Conservation (phyloP, 2,329 filamentous ascomycete genomes). For the Biscogniauxia mediterranea region DNA sequence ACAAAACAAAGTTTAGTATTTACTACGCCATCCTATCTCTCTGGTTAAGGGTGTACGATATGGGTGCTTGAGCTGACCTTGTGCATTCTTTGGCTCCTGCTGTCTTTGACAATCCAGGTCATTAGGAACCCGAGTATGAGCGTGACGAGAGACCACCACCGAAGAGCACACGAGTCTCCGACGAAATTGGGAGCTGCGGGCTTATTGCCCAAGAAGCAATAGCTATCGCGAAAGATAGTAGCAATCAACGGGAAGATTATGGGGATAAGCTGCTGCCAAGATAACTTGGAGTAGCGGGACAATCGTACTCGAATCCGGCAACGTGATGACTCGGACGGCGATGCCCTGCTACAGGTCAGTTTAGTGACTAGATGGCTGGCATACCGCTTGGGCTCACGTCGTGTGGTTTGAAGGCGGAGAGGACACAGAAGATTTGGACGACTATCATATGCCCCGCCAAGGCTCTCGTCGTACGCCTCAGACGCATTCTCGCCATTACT, state of each 20-base stretch:
- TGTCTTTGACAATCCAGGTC: slow-evolving; percentile 19
- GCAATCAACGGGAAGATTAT: slow-evolving; percentile 14
- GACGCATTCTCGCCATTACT: slow-evolving; percentile 12
- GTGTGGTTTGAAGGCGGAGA: neutral
- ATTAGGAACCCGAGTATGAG: slow-evolving; percentile 17
- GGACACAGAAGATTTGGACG: slow-evolving; percentile 1
- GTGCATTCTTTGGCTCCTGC: no score
- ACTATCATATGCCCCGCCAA: neutral
- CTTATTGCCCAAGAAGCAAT: no score
- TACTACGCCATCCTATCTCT: no score
- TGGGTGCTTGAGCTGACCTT: no score
- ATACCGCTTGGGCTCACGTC: slow-evolving; percentile 1
- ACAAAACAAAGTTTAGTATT: no score
- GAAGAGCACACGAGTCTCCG: slow-evolving; percentile 1
- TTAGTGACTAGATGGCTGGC: neutral
- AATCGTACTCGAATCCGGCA: slow-evolving; percentile 9
- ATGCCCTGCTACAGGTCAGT: neutral
- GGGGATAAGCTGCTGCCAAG: slow-evolving; percentile 9
- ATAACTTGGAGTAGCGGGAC: slow-evolving; percentile 7
- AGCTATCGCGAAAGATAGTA: slow-evolving; percentile 12
- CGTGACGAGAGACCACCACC: slow-evolving; percentile 13
- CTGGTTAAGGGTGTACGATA: no score
- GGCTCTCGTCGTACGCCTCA: slow-evolving; percentile 8
- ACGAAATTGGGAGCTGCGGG: neutral
- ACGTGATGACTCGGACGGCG: neutral